Conservation (phyloP, 2,329 filamentous ascomycete genomes). For the Pseudogymnoascus pannorum region DNA sequence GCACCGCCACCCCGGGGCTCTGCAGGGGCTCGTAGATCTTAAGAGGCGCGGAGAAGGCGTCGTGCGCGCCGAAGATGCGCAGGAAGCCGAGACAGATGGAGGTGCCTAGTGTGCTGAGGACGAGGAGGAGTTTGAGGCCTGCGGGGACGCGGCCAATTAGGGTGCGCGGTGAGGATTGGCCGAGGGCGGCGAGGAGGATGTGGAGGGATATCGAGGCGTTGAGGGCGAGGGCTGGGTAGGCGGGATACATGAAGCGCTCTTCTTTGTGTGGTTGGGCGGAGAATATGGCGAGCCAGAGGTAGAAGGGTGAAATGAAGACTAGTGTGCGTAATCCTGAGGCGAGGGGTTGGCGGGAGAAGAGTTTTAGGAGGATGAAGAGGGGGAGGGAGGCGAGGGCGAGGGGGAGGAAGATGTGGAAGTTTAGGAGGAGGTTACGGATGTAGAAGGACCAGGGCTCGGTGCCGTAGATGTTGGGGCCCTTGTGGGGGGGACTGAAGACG, state of each 20-base stretch:
- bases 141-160: conserved; percentile 66
- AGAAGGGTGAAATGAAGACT: conserved; percentile 78
- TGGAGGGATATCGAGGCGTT: conserved; percentile 83
- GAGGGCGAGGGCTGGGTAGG: conserved; percentile 81
- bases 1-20: conserved; percentile 40
- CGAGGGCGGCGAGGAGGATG: conserved; percentile 67
- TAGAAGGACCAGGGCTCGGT: conserved; percentile 98
- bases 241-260: conserved; percentile 97
- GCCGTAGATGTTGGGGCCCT: conserved; percentile 85
- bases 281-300: conserved; percentile 90
- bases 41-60: conserved; percentile 76
- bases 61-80: conserved; percentile 69
- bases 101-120: conserved; percentile 53
- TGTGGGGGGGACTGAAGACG: conserved; percentile 70
- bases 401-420: conserved; percentile 93
- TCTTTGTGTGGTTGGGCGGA: conserved; percentile 93
- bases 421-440: conserved; percentile 79
- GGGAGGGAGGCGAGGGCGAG: conserved; percentile 70
- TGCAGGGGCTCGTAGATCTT: conserved; percentile 62
- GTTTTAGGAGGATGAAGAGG: conserved; percentile 65
- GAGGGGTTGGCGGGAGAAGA: conserved; percentile 55
- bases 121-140: conserved; percentile 61
- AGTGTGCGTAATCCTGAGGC: conserved; percentile 67
- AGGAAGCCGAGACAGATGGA: conserved; percentile 61
- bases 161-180: conserved; percentile 59